Conservation (phyloP, 345 rosid genomes). For the Rhodamnia rubescens region DNA sequence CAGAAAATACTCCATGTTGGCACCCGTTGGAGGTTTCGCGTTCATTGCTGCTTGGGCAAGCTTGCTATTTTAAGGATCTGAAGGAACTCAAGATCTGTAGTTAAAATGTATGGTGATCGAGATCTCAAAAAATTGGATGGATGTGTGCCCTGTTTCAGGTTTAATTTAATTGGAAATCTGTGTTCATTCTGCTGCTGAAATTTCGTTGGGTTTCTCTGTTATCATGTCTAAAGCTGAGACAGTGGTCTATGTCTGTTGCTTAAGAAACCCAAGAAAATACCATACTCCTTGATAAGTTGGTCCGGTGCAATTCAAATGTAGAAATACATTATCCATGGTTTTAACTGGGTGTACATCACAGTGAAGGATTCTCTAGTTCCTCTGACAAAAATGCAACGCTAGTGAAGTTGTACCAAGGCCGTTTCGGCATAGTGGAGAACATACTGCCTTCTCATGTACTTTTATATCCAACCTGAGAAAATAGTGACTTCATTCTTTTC, state of each 20-base stretch:
- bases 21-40: conserved; percentile 89
- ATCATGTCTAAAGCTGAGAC: neutral
- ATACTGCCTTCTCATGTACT: neutral
- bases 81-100: neutral
- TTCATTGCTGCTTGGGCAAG: conserved; percentile 82
- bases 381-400: neutral
- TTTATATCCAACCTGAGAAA: neutral
- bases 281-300: neutral
- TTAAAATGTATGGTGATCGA: neutral
- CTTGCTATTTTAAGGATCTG: conserved; percentile 45
- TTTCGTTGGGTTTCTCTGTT: neutral
- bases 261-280: neutral
- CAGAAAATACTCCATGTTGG: conserved; percentile 58
- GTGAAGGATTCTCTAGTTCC: neutral
- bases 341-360: neutral
- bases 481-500: neutral
- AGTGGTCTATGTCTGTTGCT: neutral
- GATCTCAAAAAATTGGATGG: neutral
- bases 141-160: neutral
- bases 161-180: neutral
- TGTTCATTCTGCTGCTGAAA: neutral
- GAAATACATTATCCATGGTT: neutral
- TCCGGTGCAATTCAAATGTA: neutral
- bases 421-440: neutral
- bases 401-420: neutral